Conservation (phyloP, 306 rosid species). For the Casuarina equisetifolia region DNA sequence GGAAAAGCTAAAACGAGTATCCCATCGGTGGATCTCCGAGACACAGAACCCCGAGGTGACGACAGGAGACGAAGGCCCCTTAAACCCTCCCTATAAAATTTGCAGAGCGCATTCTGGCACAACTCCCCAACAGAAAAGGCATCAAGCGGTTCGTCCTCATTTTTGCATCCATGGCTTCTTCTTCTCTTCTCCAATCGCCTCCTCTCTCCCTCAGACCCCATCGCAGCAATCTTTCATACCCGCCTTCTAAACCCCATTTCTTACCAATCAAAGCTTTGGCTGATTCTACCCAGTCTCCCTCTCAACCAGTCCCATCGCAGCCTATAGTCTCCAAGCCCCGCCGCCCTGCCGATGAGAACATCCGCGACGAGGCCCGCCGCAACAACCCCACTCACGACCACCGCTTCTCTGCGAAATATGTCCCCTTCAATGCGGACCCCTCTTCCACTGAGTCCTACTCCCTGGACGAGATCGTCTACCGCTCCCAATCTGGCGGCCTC, state of each 20-base stretch:
- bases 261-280: not conserved
- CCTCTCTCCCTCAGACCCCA: constrained; percentile 30
- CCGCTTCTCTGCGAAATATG: constrained; percentile 72
- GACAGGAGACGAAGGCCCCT: not conserved
- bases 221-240: not conserved
- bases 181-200: constrained; percentile 39
- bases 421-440: constrained; percentile 65
- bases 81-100: not conserved
- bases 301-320: constrained; percentile 22
- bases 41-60: not conserved
- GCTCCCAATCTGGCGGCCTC: constrained; percentile 71
- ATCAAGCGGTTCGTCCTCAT: no score
- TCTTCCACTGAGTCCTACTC: constrained; percentile 61
- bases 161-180: constrained; percentile 35
- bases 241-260: constrained; percentile 28
- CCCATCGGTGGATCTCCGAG: no score
- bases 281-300: constrained; percentile 29
- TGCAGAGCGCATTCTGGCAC: not conserved
- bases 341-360: constrained; percentile 69
- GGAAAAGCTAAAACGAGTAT: no score
- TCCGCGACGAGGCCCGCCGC: constrained; percentile 80
- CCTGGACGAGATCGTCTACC: constrained; percentile 81
- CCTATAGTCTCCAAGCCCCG: constrained; percentile 33
- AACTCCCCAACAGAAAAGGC: not conserved
- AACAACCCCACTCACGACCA: constrained; percentile 43